Conservation (phyloP, 169 alveolate genomes). For the Cryptosporidium canis region DNA sequence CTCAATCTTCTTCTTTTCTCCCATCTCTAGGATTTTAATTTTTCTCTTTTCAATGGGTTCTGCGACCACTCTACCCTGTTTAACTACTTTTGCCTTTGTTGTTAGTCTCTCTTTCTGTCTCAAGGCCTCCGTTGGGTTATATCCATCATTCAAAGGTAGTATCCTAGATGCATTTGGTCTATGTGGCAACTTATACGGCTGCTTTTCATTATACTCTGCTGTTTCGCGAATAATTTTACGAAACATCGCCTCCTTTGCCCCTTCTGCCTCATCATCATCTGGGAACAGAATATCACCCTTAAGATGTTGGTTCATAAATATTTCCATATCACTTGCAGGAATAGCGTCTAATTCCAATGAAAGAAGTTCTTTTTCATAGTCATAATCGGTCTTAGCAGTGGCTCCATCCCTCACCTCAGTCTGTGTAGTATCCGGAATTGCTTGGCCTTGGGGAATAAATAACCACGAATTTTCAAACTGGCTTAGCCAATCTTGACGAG, state of each 20-base stretch:
- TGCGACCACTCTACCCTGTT: constrained; percentile 21
- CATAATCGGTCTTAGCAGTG: not conserved
- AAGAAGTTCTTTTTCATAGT: constrained; percentile 30
- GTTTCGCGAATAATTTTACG: constrained; percentile 58
- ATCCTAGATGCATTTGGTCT: constrained; percentile 19
- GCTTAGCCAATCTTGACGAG: constrained; percentile 60
- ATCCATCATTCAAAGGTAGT: not conserved
- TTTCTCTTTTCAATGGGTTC: constrained; percentile 6
- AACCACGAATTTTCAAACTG: constrained; percentile 44
- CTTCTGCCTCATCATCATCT: constrained; percentile 24
- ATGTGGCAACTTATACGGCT: constrained; percentile 46
- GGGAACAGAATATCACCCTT: constrained; percentile 52
- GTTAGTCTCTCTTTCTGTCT: not conserved
- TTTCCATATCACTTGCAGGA: constrained; percentile 36
- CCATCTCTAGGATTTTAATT: constrained; percentile 24
- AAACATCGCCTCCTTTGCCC: constrained; percentile 50
- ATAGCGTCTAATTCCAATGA: constrained; percentile 37
- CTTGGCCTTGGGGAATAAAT: constrained; percentile 30
- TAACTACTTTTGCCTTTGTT: not conserved
- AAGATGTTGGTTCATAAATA: constrained; percentile 30
- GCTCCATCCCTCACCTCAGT: not conserved
- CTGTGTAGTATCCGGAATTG: not conserved
- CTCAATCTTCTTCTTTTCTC: constrained; percentile 6
- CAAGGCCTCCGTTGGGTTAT: constrained; percentile 4
- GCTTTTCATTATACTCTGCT: constrained; percentile 57